Evolutionary conservation across 352 stramenopile species (phyloP), one percentile per base, ranked within the genome.

Genomic region (Phytopythium kandeliae): DNA sequence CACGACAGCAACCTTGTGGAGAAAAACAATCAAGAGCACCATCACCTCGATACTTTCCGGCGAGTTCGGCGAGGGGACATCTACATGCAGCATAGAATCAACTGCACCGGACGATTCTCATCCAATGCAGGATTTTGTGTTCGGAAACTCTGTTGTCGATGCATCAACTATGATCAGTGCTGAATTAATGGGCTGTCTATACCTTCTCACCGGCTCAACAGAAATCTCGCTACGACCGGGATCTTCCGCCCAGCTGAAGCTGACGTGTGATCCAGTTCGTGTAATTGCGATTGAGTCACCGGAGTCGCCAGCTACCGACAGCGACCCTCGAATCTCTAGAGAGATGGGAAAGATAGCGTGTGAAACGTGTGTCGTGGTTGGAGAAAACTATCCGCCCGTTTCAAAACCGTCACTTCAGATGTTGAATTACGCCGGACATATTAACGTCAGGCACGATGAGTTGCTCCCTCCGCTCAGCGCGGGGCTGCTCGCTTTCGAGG

Each of bases 141-240:
- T 82, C 7, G 63, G 69, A 26, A 65, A 61, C 2, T 33, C 50
- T 19, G 26, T 42, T 3, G 53, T 81, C 33, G 33, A 48, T 6
- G 6, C 54, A 1, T 37, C 55, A 0, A 43, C 30, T 25, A n/a
- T 78, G 0, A 60, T 43, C 16, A 36, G 37, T 13, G 34, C 71
- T 4, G 71, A 83, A 35, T 31, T 48, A 5, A n/a, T 63, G 6
- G 71, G 63, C 2, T 68, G 56, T 24, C 44, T 78, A 0, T 69
- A 74, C 37, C 50, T 65, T 25, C 47, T 83, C 16, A 48, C 57
- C 11, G 71, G 67, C 26, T 38, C 42, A n/a, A n/a, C 67, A 5
- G 69, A 83, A 4, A 41, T 17, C 10, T 78, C 74, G 17, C 36
- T 76, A 6, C 67, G 71, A 17, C 57, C 62, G 10, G 69, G 71